These are phyloP conservation scores for Penicillium sp. DNA, from an alignment of 2,329 filamentous ascomycete genomes.

Conservation along the genomic window DNA sequence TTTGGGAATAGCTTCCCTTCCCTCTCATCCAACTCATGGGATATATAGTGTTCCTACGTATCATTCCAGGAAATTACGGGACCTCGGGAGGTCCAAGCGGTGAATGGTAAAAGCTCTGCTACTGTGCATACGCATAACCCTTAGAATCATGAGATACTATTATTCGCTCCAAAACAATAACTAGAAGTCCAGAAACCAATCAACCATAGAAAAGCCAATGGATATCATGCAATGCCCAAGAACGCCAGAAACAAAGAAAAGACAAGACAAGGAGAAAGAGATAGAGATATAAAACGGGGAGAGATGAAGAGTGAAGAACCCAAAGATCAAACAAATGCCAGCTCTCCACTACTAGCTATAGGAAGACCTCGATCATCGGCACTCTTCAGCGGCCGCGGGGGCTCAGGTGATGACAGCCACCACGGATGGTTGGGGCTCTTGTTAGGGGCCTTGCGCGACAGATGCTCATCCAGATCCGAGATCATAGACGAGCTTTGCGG, in stretches of 20 bases:
- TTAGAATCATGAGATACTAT: background rate
- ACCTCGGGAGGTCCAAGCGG: background rate
- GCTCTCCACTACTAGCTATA: conserved; percentile 24
- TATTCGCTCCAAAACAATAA: conserved; percentile 6
- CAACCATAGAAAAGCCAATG: conserved; percentile 22
- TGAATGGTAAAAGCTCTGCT: background rate
- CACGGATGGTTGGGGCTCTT: conserved; percentile 12
- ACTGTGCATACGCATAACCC: too few relatives aligned
- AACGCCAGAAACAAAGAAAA: conserved; percentile 13
- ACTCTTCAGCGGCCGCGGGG: conserved; percentile 15
- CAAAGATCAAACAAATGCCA: conserved; percentile 23
- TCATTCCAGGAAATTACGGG: too few relatives aligned
- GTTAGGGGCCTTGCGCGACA: conserved; percentile 15
- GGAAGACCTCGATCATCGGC: conserved; percentile 18
- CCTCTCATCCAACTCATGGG: background rate
- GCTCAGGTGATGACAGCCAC: conserved; percentile 13
- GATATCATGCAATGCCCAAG: conserved; percentile 27
- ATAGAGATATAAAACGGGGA: background rate
- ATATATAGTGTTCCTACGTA: background rate
- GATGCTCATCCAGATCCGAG: conserved; percentile 26
- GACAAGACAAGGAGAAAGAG: background rate
- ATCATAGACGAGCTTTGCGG: conserved; percentile 22
- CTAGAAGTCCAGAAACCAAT: background rate
- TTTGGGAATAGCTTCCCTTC: background rate
- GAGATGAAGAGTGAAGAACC: conserved; percentile 2